Evolutionary conservation across 306 rosid genomes (phyloP).

Genomic region (Citrullus colocynthis): DNA sequence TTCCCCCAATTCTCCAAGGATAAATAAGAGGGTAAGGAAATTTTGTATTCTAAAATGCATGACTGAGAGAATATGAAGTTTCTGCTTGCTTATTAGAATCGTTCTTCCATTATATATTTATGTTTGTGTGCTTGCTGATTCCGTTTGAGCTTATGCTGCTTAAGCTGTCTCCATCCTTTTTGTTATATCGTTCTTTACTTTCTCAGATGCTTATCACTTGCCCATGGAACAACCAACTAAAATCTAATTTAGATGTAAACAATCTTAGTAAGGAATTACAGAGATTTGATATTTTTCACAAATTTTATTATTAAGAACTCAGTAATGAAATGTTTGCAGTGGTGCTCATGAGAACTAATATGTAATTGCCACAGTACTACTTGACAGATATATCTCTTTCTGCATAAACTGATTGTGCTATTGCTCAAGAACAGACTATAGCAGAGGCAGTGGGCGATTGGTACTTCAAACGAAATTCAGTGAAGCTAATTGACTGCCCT

Average conservation of each 20-base stretch:
- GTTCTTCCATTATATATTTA: not conserved
- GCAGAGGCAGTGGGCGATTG: conserved; percentile 86
- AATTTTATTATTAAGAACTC: not conserved
- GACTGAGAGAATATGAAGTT: not conserved
- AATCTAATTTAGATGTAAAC: not conserved
- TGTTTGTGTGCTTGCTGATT: not conserved
- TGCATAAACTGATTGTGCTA: conserved; percentile 4
- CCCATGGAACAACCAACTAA: not conserved
- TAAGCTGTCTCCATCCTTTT: not conserved
- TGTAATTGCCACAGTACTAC: not conserved
- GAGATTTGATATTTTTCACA: not conserved
- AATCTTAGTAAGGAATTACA: not conserved
- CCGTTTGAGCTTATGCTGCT: not conserved
- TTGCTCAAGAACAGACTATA: conserved; percentile 52
- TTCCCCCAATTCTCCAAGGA: conserved; percentile 67
- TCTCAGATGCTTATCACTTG: not conserved
- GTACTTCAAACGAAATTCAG: conserved; percentile 42
- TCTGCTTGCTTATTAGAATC: not conserved
- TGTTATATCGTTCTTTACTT: not conserved
- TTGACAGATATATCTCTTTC: not conserved
- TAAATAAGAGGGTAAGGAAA: conserved; percentile 44
- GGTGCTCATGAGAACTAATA: not conserved
- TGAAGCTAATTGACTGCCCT: conserved; percentile 64
- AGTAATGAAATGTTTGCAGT: not conserved
- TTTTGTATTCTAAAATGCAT: not conserved